These are phyloP conservation scores for Irpex sp. DNA, from an alignment of 1,284 basidiomycete genomes.

Conservation along the genomic window DNA sequence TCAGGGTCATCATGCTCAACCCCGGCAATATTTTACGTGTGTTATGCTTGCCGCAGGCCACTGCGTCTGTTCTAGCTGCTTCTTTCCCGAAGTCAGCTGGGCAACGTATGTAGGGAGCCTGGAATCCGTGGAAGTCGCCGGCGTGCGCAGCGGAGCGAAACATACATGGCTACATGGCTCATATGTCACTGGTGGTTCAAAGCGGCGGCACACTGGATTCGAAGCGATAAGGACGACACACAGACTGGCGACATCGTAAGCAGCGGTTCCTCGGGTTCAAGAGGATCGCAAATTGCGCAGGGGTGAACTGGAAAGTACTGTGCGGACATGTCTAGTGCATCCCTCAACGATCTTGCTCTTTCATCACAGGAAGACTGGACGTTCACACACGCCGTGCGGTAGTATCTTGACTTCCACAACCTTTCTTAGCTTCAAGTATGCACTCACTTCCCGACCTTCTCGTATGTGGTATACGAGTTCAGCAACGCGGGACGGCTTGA, in stretches of 20 bases:
- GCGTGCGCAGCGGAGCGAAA: constrained; percentile 40
- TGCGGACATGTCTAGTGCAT: background rate
- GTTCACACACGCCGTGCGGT: constrained; percentile 20
- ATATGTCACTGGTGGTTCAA: constrained; percentile 12
- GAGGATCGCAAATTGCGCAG: constrained; percentile 4
- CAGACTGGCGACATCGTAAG: constrained; percentile 20
- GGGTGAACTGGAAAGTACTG: constrained; percentile 14
- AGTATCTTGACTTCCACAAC: constrained; percentile 21
- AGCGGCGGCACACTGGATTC: background rate
- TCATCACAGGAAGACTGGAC: constrained; percentile 28
- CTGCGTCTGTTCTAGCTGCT: constrained; percentile 18
- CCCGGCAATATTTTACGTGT: constrained; percentile 41
- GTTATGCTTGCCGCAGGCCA: constrained; percentile 44
- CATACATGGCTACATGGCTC: constrained; percentile 40
- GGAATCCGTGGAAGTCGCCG: constrained; percentile 35
- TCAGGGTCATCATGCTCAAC: constrained; percentile 22
- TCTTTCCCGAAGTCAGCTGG: constrained; percentile 17
- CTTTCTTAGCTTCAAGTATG: background rate
- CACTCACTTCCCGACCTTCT: constrained; percentile 9
- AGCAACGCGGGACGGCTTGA: constrained; percentile 19
- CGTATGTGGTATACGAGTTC: constrained; percentile 11
- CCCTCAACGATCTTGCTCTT: constrained; percentile 28
- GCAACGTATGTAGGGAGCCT: constrained; percentile 29
- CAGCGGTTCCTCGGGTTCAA: constrained; percentile 8
- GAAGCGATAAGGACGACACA: constrained; percentile 18